phyloP scores from a whole-genome alignment of 2,329 filamentous ascomycete genomes.

The Fusarium virguliforme region DNA sequence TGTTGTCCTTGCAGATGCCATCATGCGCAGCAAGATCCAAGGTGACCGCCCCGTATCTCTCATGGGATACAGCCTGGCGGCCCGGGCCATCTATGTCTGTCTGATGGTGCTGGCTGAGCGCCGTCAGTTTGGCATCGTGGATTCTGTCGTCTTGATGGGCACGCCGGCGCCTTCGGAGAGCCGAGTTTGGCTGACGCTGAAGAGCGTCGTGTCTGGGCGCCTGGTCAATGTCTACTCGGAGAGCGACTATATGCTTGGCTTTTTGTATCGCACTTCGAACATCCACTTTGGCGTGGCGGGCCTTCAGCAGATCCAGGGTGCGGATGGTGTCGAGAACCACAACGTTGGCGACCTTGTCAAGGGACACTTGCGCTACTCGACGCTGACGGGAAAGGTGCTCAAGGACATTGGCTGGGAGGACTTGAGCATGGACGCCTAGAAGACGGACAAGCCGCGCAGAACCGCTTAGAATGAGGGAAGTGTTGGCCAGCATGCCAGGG shows the following conservation, averaged over 20 bases:
- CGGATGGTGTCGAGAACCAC: slow-evolving; percentile 77
- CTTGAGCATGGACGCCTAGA: slow-evolving; percentile 61
- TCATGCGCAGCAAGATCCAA: slow-evolving; percentile 83
- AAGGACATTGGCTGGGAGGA: slow-evolving; percentile 79
- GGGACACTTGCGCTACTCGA: slow-evolving; percentile 80
- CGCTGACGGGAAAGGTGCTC: slow-evolving; percentile 77
- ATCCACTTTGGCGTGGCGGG: slow-evolving; percentile 89
- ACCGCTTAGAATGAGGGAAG: slow-evolving; percentile 42
- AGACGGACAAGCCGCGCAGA: slow-evolving; percentile 45
- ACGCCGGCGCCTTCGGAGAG: slow-evolving; percentile 82
- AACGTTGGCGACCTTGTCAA: slow-evolving; percentile 76
- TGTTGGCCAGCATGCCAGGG: slow-evolving; percentile 34
- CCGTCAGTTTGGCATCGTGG: slow-evolving; percentile 87
- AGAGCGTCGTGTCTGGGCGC: slow-evolving; percentile 84
- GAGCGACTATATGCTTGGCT: slow-evolving; percentile 89
- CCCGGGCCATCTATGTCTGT: slow-evolving; percentile 87
- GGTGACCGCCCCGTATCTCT: slow-evolving; percentile 87
- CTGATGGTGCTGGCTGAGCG: slow-evolving; percentile 85
- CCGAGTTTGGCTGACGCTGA: slow-evolving; percentile 82
- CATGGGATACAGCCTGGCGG: slow-evolving; percentile 86
- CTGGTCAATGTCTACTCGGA: slow-evolving; percentile 93
- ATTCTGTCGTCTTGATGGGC: slow-evolving; percentile 89
- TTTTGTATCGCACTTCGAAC: slow-evolving; percentile 87
- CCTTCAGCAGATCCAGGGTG: slow-evolving; percentile 79
- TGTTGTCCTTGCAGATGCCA: slow-evolving; percentile 82